Base-by-base conservation (phyloP, 306 rosid species). In the Erythrophleum fordii region DNA sequence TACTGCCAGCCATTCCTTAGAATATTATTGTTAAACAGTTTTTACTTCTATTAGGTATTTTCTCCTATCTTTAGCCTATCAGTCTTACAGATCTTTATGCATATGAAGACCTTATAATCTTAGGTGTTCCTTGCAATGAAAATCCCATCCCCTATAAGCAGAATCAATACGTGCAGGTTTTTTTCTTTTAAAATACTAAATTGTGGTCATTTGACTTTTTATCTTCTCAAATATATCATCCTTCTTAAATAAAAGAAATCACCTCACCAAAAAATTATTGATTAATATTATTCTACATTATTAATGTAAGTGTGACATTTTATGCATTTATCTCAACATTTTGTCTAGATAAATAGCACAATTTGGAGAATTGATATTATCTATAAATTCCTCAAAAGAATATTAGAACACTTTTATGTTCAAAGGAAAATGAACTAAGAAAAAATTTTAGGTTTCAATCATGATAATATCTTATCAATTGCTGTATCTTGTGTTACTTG, bases 381-480 rank as follows among this genome's bases (percentile, higher is more conserved):
- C 52, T 20, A 65, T 17, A 44, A 62, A 41, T 65, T 17, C 55
- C 72, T 28, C 18, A 31, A 34, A 23, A 60, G 37, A 81, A 65
- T 41, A 69, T 69, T 26, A 35, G 56, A 25, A 53, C 65, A 55
- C 64, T 22, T 78, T 78, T 73, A 69, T 11, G 46, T 62, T 8
- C 12, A 56, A 49, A 39, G 29, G 56, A 68, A 76, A 55, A 69
- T 61, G 78, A 65, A 67, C 77, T 74, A 72, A 56, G 18, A 65
- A 81, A 65, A 68, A 13, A 69, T 48, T 77, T 76, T 69, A 68
- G 65, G 69, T 35, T 62, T 51, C 51, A 82, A 74, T 17, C 18
- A 48, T 26, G 62, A 65, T 78, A 41, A 12, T 23, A 65, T 61
- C 44, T 52, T 39, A 44, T 73, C 35, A 83, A 39, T 56, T 64